These are phyloP conservation scores for Penicillium sp. DNA, from an alignment of 2,329 filamentous ascomycete genomes.

Conservation along the genomic window DNA sequence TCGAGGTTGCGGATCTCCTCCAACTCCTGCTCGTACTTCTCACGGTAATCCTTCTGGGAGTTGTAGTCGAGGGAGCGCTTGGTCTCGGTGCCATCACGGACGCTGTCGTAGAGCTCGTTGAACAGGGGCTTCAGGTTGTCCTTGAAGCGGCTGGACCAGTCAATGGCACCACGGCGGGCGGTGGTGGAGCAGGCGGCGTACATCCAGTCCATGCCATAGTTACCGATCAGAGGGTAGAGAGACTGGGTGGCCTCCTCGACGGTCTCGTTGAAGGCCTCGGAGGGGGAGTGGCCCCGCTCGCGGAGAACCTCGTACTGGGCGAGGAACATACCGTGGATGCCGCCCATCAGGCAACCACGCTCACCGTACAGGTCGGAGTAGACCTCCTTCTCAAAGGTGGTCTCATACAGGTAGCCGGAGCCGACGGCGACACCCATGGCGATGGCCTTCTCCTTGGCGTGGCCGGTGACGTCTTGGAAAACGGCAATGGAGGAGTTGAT, in stretches of 20 bases:
- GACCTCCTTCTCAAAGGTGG: conserved; percentile 99
- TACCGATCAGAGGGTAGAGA: conserved; percentile 95
- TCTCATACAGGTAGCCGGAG: conserved; percentile 99
- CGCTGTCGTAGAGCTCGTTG: conserved; percentile 93
- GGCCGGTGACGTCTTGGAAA: conserved; percentile 96
- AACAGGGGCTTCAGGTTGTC: conserved; percentile 98
- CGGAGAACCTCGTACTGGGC: conserved; percentile 99
- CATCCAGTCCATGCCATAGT: conserved; percentile 99
- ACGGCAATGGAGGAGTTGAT: conserved; percentile 99
- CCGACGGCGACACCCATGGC: conserved; percentile 96
- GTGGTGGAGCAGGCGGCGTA: conserved; percentile 99
- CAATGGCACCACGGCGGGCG: conserved; percentile 95
- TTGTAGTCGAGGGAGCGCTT: conserved; percentile 97
- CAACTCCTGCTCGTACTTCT: conserved; percentile 98
- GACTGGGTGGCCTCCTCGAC: conserved; percentile 99
- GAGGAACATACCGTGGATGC: conserved; percentile 99
- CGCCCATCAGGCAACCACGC: conserved; percentile 99
- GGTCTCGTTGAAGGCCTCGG: conserved; percentile 99
- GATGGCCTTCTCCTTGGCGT: conserved; percentile 96
- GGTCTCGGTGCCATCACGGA: conserved; percentile 90
- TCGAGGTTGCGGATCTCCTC: conserved; percentile 96
- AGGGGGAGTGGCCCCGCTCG: conserved; percentile 95
- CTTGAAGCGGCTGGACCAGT: conserved; percentile 98
- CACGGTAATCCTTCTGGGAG: conserved; percentile 89
- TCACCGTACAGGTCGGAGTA: conserved; percentile 99